Conservation (phyloP, 2,329 filamentous ascomycete genomes). For the Anisogramma anomala region DNA sequence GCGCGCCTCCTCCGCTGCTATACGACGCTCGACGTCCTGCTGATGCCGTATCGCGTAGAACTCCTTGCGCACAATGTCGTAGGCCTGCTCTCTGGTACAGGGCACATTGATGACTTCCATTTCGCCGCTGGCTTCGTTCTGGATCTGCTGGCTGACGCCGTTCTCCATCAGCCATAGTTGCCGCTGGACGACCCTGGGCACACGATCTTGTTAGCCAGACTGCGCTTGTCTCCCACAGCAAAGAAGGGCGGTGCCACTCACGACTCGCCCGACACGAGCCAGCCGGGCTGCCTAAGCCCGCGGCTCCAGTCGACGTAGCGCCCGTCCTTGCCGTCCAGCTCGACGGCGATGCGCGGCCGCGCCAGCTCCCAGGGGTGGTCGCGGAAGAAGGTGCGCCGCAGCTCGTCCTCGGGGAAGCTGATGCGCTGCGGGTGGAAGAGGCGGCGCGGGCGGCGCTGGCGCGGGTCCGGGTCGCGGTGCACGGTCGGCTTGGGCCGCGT, state of each 20-base stretch:
- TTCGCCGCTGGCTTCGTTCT: slow-evolving; percentile 2
- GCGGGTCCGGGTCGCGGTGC: slow-evolving; percentile 31
- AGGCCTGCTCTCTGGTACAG: slow-evolving; percentile 57
- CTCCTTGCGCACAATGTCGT: slow-evolving; percentile 77
- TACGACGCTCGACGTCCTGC: slow-evolving; percentile 69
- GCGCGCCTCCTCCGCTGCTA: slow-evolving; percentile 79
- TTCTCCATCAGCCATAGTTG: slow-evolving; percentile 76
- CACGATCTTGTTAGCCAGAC: neutral
- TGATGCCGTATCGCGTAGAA: slow-evolving; percentile 78
- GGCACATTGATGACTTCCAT: slow-evolving; percentile 15
- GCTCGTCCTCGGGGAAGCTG: slow-evolving; percentile 68
- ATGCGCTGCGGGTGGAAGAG: slow-evolving; percentile 73
- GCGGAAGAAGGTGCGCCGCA: slow-evolving; percentile 73
- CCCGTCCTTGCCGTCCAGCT: slow-evolving; percentile 73
- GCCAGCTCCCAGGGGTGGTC: slow-evolving; percentile 98
- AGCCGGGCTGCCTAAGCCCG: slow-evolving; percentile 59
- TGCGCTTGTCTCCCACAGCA: neutral
- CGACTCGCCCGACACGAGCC: slow-evolving; percentile 76
- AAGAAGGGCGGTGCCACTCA: slow-evolving; percentile 27
- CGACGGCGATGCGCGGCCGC: slow-evolving; percentile 71
- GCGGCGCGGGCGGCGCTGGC: slow-evolving; percentile 53
- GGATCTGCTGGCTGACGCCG: slow-evolving; percentile 16
- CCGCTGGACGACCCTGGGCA: slow-evolving; percentile 72
- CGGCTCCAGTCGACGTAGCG: slow-evolving; percentile 69
- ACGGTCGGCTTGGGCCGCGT: slow-evolving; percentile 40